Evolutionary conservation across 2,329 filamentous ascomycete species (phyloP), one percentile per base, ranked within the genome.

Genomic region (Neofusicoccum laricinum): DNA sequence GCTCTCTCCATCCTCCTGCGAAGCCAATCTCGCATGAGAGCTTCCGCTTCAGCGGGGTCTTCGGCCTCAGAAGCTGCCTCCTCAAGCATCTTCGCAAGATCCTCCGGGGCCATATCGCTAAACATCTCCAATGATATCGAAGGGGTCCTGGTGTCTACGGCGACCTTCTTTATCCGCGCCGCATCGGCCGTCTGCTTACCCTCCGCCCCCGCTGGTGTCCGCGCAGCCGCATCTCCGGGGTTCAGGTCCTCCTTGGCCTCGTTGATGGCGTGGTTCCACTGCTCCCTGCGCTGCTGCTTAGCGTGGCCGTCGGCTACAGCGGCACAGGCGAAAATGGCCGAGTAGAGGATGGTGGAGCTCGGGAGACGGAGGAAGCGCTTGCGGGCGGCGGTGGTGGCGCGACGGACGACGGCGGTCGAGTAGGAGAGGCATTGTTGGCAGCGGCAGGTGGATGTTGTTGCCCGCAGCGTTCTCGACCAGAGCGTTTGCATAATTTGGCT

Each of bases 401-500:
- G 82, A 64, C 84, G 82, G 66, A 82, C 78, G 66, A 86, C 70
- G 49, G 78, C 76, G 66, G 80, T 79, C 64, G 83, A 73, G 61
- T 79, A 63, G 64, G 83, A 81, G 62, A 85, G 76, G 77, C 87
- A 90, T 71, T 85, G 80, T 69, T 84, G 81, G 78, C 87, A 90
- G 76, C 83, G 83, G 78, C 87, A 90, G 70, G 84, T 82, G 68
- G 76, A 76, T 76, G 84, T 85, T 2, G 55, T 59, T 78, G 82
- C 83, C 82, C 85, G 85, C 71, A 84, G 82, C 78, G 86, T 85
- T 32, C 87, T 85, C 76, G 86, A 87, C 87, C 88, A 89, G 69
- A 91, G 75, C 68, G 83, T 82, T 77, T 86, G 86, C 90, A 92
- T 93, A 72, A 75, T 75, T 76, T 74, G 68, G 41, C 34, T 59